Conservation (phyloP, 75 land plant genomes). For the Ceratopteris richardii region DNA sequence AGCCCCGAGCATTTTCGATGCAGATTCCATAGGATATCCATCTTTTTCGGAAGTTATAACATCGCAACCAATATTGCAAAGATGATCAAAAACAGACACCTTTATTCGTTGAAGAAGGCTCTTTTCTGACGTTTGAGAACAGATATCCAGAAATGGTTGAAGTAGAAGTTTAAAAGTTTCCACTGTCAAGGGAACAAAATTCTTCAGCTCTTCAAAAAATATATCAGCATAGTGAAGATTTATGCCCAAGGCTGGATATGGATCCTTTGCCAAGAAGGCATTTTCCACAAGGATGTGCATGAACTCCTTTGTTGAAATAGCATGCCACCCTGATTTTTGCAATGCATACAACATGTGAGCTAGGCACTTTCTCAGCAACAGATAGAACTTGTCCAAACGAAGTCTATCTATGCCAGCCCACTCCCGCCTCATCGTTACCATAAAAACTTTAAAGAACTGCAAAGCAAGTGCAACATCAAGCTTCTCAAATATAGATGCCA, state of each 20-base stretch:
- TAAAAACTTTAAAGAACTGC: slow-evolving; percentile 41
- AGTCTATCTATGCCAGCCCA: slow-evolving; percentile 85
- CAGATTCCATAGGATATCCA: slow-evolving; percentile 19
- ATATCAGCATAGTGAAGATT: slow-evolving; percentile 62
- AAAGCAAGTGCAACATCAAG: slow-evolving; percentile 27
- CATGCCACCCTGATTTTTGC: slow-evolving; percentile 42
- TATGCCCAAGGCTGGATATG: slow-evolving; percentile 44
- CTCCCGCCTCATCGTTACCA: slow-evolving; percentile 71
- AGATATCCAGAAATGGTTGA: slow-evolving; percentile 37
- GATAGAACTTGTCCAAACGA: slow-evolving; percentile 86
- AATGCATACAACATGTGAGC: slow-evolving; percentile 32
- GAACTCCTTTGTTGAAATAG: slow-evolving; percentile 15
- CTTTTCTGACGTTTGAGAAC: slow-evolving; percentile 44
- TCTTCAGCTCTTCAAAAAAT: slow-evolving; percentile 49
- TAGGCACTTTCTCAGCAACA: slow-evolving; percentile 50
- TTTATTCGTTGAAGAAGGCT: slow-evolving; percentile 56
- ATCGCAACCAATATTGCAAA: slow-evolving; percentile 35
- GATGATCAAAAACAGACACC: slow-evolving; percentile 43
- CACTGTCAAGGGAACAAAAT: slow-evolving; percentile 34
- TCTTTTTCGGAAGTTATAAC: slow-evolving; percentile 21
- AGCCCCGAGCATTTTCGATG: slow-evolving; percentile 33
- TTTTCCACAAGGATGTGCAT: slow-evolving; percentile 40
- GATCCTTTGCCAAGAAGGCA: slow-evolving; percentile 35
- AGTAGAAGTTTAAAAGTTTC: slow-evolving; percentile 39
- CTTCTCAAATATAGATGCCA: slow-evolving; percentile 37